A percentile compares a stretch with the other conserved stretches of the same genome.
phyloP scores from a whole-genome alignment of 306 rosid genomes.

The Canavalia gladiata region DNA sequence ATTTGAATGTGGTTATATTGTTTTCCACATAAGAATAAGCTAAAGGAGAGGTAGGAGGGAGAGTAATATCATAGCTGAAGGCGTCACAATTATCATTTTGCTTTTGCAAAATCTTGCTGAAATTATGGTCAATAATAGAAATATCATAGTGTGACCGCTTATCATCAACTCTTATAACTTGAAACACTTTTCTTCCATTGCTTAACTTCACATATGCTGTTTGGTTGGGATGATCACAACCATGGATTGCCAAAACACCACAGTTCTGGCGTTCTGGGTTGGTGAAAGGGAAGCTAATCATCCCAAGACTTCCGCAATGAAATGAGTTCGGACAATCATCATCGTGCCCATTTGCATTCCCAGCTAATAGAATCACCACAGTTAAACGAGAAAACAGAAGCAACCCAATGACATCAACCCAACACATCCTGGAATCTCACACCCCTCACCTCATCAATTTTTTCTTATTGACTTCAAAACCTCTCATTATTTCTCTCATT shows the following conservation, averaged over 20 bases:
- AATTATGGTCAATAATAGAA: background rate
- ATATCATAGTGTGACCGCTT: background rate
- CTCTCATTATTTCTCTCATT: too few relatives aligned
- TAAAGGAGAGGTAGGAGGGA: slow-evolving; percentile 38
- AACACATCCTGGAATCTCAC: background rate
- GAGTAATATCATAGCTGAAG: background rate
- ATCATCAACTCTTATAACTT: background rate
- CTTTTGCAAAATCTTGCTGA: background rate
- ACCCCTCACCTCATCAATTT: background rate
- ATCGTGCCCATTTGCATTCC: background rate
- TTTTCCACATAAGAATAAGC: background rate
- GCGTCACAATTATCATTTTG: slow-evolving; percentile 1
- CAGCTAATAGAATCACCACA: slow-evolving; percentile 3
- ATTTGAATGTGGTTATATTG: slow-evolving; percentile 27
- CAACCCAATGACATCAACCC: background rate
- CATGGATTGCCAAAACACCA: slow-evolving; percentile 42
- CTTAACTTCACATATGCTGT: slow-evolving; percentile 1
- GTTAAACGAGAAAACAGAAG: background rate
- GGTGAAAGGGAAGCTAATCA: slow-evolving; percentile 28
- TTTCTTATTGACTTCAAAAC: background rate
- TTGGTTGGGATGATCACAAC: slow-evolving; percentile 23
- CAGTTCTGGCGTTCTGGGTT: background rate
- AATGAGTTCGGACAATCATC: slow-evolving; percentile 25
- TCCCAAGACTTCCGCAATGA: slow-evolving; percentile 47
- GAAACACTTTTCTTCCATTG: slow-evolving; percentile 5